These are phyloP conservation scores for Calonectria montana DNA, from an alignment of 2,329 filamentous ascomycete genomes.

Conservation along the genomic window DNA sequence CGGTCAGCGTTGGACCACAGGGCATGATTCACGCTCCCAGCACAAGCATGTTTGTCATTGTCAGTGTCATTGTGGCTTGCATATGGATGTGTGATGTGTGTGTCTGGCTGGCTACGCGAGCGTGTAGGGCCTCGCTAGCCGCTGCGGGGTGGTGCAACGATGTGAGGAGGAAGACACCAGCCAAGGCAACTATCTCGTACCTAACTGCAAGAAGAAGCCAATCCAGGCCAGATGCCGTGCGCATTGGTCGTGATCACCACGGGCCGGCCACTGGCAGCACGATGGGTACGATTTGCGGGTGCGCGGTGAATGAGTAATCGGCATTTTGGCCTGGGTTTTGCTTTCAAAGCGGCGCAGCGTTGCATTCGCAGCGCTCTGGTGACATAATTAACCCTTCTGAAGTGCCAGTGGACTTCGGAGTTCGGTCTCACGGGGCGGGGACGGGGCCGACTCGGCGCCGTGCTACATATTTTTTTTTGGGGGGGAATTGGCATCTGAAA, in stretches of 20 bases:
- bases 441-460: slow-evolving; percentile 7
- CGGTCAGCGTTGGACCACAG: slow-evolving; percentile 19
- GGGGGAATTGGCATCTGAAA: slow-evolving; percentile 1
- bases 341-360: background rate
- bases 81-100: background rate
- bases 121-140: background rate
- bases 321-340: background rate
- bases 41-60: background rate
- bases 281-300: background rate
- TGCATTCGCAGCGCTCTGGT: background rate
- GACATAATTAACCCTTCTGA: background rate
- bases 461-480: background rate
- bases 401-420: background rate
- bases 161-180: background rate
- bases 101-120: background rate
- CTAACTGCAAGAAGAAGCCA: background rate
- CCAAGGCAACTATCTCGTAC: background rate
- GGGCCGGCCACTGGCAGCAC: background rate
- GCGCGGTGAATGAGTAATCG: slow-evolving; percentile 1
- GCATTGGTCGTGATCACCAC: background rate
- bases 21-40: slow-evolving; percentile 9
- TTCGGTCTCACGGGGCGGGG: background rate
- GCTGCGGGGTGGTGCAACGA: background rate
- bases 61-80: slow-evolving; percentile 14
- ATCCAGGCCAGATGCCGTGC: background rate